A percentile compares a stretch with the other conserved stretches of the same genome.
phyloP scores from a whole-genome alignment of 2,329 filamentous ascomycete genomes.

The Nothomitra cinnamomea region DNA sequence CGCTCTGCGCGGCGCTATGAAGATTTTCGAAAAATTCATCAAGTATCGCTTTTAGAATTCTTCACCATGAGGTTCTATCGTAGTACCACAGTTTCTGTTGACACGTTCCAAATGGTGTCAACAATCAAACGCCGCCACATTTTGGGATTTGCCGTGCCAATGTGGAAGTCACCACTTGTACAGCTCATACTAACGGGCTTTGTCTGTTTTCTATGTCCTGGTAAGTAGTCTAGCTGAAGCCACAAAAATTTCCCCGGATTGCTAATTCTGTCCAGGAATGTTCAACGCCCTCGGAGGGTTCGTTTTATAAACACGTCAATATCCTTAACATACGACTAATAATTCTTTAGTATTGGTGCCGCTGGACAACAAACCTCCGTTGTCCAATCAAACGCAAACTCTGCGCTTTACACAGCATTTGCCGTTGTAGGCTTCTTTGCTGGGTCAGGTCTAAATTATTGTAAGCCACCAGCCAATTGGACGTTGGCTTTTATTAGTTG shows the following conservation, averaged over 20 bases:
- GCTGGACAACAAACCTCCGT: slow-evolving; percentile 40
- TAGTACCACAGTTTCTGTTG: neutral
- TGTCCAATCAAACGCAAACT: slow-evolving; percentile 49
- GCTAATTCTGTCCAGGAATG: slow-evolving; percentile 25
- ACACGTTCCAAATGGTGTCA: neutral
- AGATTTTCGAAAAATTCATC: neutral
- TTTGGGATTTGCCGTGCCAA: neutral
- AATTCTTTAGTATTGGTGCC: slow-evolving; percentile 31
- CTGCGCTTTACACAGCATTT: slow-evolving; percentile 34
- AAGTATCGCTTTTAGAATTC: neutral
- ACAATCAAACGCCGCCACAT: neutral
- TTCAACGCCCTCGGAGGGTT: slow-evolving; percentile 48
- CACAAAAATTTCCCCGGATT: neutral
- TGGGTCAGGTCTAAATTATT: slow-evolving; percentile 47
- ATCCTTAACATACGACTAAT: no score
- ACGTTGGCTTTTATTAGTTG: neutral
- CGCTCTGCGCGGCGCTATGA: neutral
- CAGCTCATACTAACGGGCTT: slow-evolving; percentile 57
- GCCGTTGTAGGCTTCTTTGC: slow-evolving; percentile 51
- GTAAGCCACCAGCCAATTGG: neutral
- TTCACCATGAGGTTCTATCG: neutral
- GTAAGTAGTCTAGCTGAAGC: slow-evolving; percentile 15
- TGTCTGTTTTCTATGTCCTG: slow-evolving; percentile 51
- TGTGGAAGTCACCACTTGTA: slow-evolving; percentile 39
- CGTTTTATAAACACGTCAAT: no score